Conservation (phyloP, 2,329 filamentous ascomycete genomes). For the Verticillium dahliae region DNA sequence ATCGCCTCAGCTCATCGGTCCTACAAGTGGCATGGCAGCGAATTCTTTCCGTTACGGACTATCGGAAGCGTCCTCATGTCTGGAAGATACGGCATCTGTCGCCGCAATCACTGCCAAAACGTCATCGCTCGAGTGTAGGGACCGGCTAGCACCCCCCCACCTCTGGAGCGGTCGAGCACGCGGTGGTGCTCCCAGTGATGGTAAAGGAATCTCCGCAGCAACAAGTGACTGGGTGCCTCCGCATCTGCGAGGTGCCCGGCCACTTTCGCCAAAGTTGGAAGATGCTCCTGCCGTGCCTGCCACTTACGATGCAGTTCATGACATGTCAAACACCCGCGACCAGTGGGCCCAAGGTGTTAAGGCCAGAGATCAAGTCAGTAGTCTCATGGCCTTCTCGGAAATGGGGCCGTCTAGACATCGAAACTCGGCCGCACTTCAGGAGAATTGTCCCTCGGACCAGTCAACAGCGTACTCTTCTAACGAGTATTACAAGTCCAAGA, state of each 20-base stretch:
- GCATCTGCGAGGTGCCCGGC: neutral
- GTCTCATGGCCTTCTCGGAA: neutral
- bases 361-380: neutral
- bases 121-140: neutral
- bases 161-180: neutral
- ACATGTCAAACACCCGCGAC: neutral
- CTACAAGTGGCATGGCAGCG: conserved; percentile 1
- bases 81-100: neutral
- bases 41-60: neutral
- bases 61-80: conserved; percentile 1
- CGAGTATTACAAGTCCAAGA: neutral
- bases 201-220: neutral
- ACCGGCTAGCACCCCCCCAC: neutral
- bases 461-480: neutral
- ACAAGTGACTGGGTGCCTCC: neutral
- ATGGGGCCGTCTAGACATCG: neutral
- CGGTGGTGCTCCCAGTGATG: neutral
- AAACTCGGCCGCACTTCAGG: neutral
- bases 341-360: neutral
- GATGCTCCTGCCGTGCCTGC: neutral
- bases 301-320: neutral
- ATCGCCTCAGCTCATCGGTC: conserved; percentile 4
- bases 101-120: neutral
- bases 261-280: neutral
- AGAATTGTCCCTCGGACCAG: neutral